These are phyloP conservation scores for Auricularia sp. DNA, from an alignment of 768 basidiomycete species.

Conservation along the genomic window DNA sequence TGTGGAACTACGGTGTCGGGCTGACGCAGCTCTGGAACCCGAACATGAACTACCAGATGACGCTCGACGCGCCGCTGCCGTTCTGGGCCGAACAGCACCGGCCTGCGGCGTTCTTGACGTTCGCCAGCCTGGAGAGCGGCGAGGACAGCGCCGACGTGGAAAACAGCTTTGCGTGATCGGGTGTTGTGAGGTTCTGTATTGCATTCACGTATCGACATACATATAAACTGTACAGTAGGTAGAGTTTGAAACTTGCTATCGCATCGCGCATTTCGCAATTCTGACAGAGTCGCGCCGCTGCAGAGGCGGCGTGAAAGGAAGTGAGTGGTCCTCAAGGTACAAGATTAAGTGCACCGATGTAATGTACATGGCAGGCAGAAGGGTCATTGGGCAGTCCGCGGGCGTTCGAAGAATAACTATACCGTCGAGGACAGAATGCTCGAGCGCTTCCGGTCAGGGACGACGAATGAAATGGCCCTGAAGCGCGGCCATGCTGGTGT, in stretches of 20 bases:
- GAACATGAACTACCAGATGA: constrained; percentile 69
- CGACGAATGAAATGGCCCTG: constrained; percentile 87
- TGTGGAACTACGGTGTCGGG: constrained; percentile 96
- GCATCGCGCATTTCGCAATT: too few relatives aligned
- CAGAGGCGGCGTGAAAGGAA: too few relatives aligned
- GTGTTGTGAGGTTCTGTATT: neutral
- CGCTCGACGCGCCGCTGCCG: constrained; percentile 80
- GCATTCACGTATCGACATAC: neutral
- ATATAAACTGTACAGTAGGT: neutral
- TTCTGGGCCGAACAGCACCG: constrained; percentile 97
- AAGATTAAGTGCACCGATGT: too few relatives aligned
- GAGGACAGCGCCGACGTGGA: constrained; percentile 95
- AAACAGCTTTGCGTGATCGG: constrained; percentile 73
- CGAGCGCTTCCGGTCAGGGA: neutral
- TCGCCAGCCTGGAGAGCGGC: constrained; percentile 79
- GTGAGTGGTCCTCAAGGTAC: too few relatives aligned
- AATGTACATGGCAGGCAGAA: neutral
- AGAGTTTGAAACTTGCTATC: neutral
- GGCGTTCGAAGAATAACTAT: neutral
- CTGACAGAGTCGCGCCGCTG: too few relatives aligned
- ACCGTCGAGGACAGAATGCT: too few relatives aligned
- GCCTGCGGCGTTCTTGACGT: constrained; percentile 91
- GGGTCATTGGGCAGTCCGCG: neutral
- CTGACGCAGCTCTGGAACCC: constrained; percentile 87
- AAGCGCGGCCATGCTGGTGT: constrained; percentile 90